Conservation (phyloP, 2,329 filamentous ascomycete species). For the Ophiostoma triangulosporum region DNA sequence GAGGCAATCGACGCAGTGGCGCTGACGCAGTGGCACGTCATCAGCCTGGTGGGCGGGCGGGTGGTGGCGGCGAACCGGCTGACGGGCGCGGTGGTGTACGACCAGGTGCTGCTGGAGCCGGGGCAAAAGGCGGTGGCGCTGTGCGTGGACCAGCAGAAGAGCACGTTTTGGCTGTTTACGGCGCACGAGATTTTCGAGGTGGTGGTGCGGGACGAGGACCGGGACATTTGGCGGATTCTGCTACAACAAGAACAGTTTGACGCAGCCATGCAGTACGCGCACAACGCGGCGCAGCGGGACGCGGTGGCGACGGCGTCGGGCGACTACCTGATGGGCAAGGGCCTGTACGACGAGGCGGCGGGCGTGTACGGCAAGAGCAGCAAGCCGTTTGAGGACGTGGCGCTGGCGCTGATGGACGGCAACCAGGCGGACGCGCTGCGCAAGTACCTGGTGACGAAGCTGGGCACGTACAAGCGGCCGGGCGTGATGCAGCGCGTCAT, state of each 20-base stretch:
- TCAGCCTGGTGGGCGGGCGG: constrained; percentile 69
- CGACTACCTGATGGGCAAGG: constrained; percentile 71
- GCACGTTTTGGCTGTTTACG: constrained; percentile 95
- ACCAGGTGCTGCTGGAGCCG: constrained; percentile 70
- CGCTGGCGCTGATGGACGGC: constrained; percentile 78
- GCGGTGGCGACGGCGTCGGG: constrained; percentile 84
- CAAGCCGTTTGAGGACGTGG: constrained; percentile 94
- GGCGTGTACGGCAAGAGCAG: constrained; percentile 87
- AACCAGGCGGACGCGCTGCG: constrained; percentile 81
- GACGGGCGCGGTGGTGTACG: constrained; percentile 73
- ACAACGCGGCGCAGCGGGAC: constrained; percentile 69
- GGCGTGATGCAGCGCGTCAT: constrained; percentile 87
- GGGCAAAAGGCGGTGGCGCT: constrained; percentile 73
- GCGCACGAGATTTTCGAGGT: constrained; percentile 86
- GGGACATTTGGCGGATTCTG: constrained; percentile 93
- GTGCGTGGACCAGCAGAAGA: constrained; percentile 82
- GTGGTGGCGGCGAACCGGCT: constrained; percentile 78
- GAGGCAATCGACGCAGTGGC: constrained; percentile 54
- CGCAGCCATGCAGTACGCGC: constrained; percentile 72
- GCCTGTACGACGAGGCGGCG: constrained; percentile 74
- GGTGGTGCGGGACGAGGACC: constrained; percentile 75
- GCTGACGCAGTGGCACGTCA: constrained; percentile 85
- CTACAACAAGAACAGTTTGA: constrained; percentile 79
- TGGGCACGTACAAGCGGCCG: constrained; percentile 67
- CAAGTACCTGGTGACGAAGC: constrained; percentile 76